These are phyloP conservation scores for Lentinula edodes DNA, from an alignment of 768 basidiomycete species.

Conservation along the genomic window DNA sequence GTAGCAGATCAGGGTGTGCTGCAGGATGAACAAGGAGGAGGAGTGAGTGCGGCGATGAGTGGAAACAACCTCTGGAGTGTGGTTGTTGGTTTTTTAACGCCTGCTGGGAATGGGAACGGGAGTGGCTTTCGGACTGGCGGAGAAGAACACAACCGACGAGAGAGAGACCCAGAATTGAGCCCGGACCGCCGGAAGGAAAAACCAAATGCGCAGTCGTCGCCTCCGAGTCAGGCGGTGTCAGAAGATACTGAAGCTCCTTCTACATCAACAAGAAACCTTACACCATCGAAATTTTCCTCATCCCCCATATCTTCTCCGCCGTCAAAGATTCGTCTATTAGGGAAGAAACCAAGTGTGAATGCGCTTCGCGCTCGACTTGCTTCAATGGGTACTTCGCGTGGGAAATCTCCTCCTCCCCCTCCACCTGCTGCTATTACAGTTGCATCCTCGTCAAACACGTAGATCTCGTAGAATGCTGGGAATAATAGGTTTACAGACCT, in stretches of 20 bases:
- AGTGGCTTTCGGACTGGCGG: neutral
- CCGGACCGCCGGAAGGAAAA: neutral
- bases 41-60: constrained; percentile 51
- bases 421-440: no score
- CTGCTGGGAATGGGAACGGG: constrained; percentile 10
- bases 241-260: neutral
- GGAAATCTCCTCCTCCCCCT: no score
- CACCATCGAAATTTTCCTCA: neutral
- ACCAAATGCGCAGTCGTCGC: no score
- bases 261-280: neutral
- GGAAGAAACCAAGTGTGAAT: no score
- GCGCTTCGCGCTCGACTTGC: no score
- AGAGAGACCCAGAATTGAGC: neutral
- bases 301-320: neutral
- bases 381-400: no score
- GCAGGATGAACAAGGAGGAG: constrained; percentile 37
- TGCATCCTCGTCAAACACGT: no score
- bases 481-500: no score
- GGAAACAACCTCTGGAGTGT: constrained; percentile 71
- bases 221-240: neutral
- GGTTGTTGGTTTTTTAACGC: constrained; percentile 58
- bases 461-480: no score
- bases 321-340: no score
- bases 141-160: neutral
- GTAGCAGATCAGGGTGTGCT: constrained; percentile 66